phyloP scores from a whole-genome alignment of 2,329 filamentous ascomycete genomes.

The Apiospora pterosperma region DNA sequence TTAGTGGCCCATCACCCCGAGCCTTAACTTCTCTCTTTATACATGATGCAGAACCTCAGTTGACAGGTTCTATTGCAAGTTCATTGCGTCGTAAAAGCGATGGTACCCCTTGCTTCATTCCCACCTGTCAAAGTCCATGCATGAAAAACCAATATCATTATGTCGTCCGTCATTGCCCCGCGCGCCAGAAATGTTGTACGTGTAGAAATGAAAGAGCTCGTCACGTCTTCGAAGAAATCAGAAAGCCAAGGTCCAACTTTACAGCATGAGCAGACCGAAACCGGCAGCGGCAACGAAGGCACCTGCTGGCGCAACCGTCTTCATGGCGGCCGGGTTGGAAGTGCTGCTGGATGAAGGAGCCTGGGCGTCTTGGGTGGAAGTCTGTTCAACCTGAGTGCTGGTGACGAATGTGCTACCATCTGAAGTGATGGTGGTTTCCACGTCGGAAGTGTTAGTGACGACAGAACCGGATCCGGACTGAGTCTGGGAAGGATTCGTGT shows the following conservation, averaged over 20 bases:
- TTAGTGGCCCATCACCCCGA: not conserved
- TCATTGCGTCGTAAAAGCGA: slow-evolving; percentile 6
- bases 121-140: slow-evolving; percentile 2
- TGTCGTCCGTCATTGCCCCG: not conserved
- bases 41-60: not conserved
- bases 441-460: not conserved
- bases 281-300: not conserved
- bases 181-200: not conserved
- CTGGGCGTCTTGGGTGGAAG: not conserved
- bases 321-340: not conserved
- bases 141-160: slow-evolving; percentile 5
- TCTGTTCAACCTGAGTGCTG: not conserved
- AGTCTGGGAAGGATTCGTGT: not conserved
- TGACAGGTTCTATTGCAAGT: not conserved
- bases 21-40: slow-evolving; percentile 1
- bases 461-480: not conserved
- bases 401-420: not conserved
- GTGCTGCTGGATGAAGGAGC: not conserved
- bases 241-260: not conserved
- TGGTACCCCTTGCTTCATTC: not conserved
- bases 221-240: not conserved
- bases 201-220: not conserved
- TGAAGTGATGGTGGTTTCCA: not conserved
- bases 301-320: not conserved
- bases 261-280: not conserved